Conservation (phyloP, 2,329 filamentous ascomycete genomes). For the Colletotrichum lini region DNA sequence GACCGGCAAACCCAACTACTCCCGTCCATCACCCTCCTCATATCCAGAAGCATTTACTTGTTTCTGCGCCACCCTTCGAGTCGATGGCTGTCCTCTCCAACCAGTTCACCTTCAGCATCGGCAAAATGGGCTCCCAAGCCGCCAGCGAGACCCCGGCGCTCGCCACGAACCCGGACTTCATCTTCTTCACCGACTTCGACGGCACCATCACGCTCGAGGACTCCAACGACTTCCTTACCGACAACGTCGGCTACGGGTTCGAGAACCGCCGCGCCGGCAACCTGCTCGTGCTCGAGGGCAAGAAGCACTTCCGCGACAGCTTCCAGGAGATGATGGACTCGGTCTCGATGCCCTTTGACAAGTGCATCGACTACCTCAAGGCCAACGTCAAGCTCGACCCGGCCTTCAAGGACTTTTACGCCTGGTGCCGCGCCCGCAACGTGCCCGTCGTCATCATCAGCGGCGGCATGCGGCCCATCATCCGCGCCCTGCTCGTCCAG, state of each 20-base stretch:
- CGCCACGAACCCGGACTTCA: constrained; percentile 83
- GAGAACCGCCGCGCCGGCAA: constrained; percentile 81
- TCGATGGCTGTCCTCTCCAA: background rate
- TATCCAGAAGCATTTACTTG: constrained; percentile 7
- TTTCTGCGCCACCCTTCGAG: background rate
- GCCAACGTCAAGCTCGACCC: constrained; percentile 92
- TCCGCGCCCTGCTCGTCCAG: constrained; percentile 84
- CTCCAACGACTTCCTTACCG: constrained; percentile 82
- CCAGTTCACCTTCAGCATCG: background rate
- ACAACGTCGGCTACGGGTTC: constrained; percentile 88
- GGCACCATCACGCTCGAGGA: constrained; percentile 88
- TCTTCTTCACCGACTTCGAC: constrained; percentile 99
- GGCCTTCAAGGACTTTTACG: constrained; percentile 88
- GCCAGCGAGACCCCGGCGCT: constrained; percentile 68
- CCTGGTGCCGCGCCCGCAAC: constrained; percentile 85
- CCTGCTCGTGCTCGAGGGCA: constrained; percentile 80
- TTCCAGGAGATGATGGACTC: constrained; percentile 96
- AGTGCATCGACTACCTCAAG: constrained; percentile 85
- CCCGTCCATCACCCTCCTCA: background rate
- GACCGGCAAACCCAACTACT: background rate
- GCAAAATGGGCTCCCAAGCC: constrained; percentile 59
- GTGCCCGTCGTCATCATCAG: constrained; percentile 93
- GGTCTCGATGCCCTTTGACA: constrained; percentile 82
- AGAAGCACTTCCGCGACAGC: constrained; percentile 83
- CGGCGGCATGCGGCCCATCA: constrained; percentile 93